Conservation (phyloP, 345 rosid species). For the Lagerstroemia speciosa region DNA sequence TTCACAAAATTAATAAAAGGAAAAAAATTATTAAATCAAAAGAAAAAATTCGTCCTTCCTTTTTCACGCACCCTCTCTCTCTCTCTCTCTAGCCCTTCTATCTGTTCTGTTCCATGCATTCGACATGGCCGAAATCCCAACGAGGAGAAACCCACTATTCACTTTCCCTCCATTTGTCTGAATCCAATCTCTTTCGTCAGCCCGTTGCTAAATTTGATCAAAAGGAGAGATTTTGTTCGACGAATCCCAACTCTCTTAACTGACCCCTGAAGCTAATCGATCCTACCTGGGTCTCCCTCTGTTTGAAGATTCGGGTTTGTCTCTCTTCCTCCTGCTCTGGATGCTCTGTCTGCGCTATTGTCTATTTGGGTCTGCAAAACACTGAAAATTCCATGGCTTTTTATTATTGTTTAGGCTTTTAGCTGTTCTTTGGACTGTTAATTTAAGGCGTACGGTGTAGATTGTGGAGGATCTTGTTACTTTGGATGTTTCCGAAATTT, state of each 20-base stretch:
- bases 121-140: constrained; percentile 5
- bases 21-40: neutral
- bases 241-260: neutral
- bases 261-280: neutral
- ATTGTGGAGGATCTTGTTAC: neutral
- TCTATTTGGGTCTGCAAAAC: neutral
- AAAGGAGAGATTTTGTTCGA: neutral
- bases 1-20: too few relatives aligned
- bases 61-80: constrained; percentile 5
- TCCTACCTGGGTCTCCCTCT: neutral
- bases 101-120: neutral
- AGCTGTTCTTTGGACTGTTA: neutral
- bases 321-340: neutral
- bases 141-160: neutral
- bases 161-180: neutral
- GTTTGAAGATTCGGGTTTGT: neutral
- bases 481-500: neutral
- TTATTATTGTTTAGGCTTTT: neutral
- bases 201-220: neutral
- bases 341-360: neutral
- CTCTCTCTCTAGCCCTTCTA: neutral
- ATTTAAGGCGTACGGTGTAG: neutral
- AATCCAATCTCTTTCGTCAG: neutral
- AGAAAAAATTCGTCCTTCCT: constrained; percentile 8
- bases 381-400: neutral